Evolutionary conservation across 2,329 filamentous ascomycete species (phyloP), one percentile per base, ranked within the genome.

Genomic region (Colletotrichum phormii): DNA sequence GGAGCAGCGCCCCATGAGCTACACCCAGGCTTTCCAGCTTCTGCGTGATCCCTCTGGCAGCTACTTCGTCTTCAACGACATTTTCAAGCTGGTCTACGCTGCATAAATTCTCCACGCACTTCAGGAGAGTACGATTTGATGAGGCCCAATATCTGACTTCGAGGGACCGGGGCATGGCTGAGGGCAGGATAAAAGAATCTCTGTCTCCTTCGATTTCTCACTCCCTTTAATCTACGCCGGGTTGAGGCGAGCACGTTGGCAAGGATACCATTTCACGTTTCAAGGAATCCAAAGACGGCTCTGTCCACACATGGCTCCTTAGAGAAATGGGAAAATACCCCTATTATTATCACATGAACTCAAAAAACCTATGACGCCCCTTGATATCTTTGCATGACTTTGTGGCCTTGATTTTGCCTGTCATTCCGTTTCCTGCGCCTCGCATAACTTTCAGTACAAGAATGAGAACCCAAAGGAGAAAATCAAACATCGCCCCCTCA

Each of bases 21-120:
- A 95, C 86, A 92, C 92, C 69, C 95, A 98, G 86, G 86, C 90
- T 69, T 98, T 98, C 90, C 93, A 97, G 84, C 92, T 98, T 75
- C 84, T 91, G 76, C 92, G 91, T 74, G 93, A 95, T 67, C 84
- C 84, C 33, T 72, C 42, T 33, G 92, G 91, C 78, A 91, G 88
- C 84, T 98, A 93, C 87, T 98, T 90, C 83, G 93, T 98, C 81
- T 92, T 92, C 87, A 98, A 98, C 88, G 96, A 98, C 83, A 86
- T 98, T 82, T 98, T 98, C 91, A 94, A 94, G 85, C 90, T 98
- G 75, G 90, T 98, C 77, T 96, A 94, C 84, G 87, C 84, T 81
- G 61, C 35, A 69, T 26, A 53, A n/a, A 7, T 51, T 33, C 15
- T 51, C 33, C n/a, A 26, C 29, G 59, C 37, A 46, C 26, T 51